Evolutionary conservation across 352 stramenopile genomes (phyloP), one percentile per base, ranked within the genome.

Genomic region (Blastocystis sp.): DNA sequence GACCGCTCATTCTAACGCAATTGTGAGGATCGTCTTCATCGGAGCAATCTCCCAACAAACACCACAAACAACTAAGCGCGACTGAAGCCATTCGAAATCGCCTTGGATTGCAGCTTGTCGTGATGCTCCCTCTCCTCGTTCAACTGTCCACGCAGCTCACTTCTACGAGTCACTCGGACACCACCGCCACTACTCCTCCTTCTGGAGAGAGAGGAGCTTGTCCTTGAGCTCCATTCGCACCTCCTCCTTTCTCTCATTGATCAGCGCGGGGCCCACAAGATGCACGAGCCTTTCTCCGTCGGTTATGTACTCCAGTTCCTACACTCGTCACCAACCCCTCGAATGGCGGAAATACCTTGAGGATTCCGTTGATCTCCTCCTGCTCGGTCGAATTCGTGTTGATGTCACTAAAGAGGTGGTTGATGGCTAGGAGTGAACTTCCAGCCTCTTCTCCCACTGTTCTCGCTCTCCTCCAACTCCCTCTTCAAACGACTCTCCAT

Each of bases 401-500:
- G n/a, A 85, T 66, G n/a, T 67, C 51, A 19, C 16, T 39, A 12
- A 70, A 85, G 16, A 67, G 39, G 51, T 39, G 45, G 65, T 67
- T 85, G 2, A 85, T 45, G 26, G 55, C 74, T 85, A 85, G 13
- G 26, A 37, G 6, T 51, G 21, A 62, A 12, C n/a, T 26, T 1
- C 37, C 26, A 21, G 19, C 6, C 59, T 55, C 21, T 66, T 59
- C 13, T 0, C 74, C n/a, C 33, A 85, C 74, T 29, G 21, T 29
- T 31, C 61, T 85, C 74, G 61, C 74, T 85, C 13, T 69, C 29
- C 74, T 85, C 74, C 29, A 85, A n/a, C 37, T 85, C 74, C 16
- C 61, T 67, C 51, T 35, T 24, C 45, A 13, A 26, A 26, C 65
- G n/a, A 3, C 19, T 6, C 16, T 51, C 63, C 39, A 85, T 67